Percentiles rank a stretch among this genome's conserved stretches.
Conservation (phyloP, 139 green algal species). For the Nannochloris sp. region DNA sequence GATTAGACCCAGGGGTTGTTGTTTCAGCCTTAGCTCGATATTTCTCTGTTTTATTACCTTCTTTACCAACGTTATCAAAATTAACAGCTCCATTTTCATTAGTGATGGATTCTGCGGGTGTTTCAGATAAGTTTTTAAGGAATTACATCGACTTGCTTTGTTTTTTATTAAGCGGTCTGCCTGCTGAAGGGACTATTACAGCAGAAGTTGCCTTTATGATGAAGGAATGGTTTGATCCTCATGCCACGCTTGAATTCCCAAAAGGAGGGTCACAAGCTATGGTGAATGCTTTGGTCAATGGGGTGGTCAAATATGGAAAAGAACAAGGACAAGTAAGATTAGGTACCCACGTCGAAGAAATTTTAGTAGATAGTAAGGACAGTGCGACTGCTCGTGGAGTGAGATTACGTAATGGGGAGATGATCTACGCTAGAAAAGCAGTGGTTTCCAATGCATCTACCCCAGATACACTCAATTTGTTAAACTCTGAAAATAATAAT, state of each 20-base stretch:
- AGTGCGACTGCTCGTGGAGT: slow-evolving; percentile 50
- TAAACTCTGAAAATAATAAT: slow-evolving; percentile 36
- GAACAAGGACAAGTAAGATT: slow-evolving; percentile 68
- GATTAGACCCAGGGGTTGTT: slow-evolving; percentile 54
- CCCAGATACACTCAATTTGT: slow-evolving; percentile 79
- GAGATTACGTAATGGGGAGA: slow-evolving; percentile 6
- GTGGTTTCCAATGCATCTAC: slow-evolving; percentile 82
- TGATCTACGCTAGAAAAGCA: slow-evolving; percentile 33
- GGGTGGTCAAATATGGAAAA: slow-evolving; percentile 70
- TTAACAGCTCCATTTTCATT: slow-evolving; percentile 79
- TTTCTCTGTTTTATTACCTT: slow-evolving; percentile 50
- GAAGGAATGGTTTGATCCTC: slow-evolving; percentile 67
- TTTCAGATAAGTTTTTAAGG: slow-evolving; percentile 77
- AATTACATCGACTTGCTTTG: slow-evolving; percentile 94
- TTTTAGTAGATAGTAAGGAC: slow-evolving; percentile 56
- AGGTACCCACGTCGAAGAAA: slow-evolving; percentile 72
- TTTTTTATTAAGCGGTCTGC: slow-evolving; percentile 90
- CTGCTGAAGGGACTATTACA: slow-evolving; percentile 85
- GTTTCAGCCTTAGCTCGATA: slow-evolving; percentile 68
- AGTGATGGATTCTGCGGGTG: slow-evolving; percentile 36
- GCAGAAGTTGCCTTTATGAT: slow-evolving; percentile 91
- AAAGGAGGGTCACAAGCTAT: slow-evolving; percentile 81
- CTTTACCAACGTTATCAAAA: slow-evolving; percentile 34
- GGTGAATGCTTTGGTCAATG: slow-evolving; percentile 73
- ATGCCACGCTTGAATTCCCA: slow-evolving; percentile 83